Evolutionary conservation across 495 filamentous ascomycete genomes (phyloP), one percentile per base, ranked within the genome.

Genomic region (Mycothermus thermophilus): DNA sequence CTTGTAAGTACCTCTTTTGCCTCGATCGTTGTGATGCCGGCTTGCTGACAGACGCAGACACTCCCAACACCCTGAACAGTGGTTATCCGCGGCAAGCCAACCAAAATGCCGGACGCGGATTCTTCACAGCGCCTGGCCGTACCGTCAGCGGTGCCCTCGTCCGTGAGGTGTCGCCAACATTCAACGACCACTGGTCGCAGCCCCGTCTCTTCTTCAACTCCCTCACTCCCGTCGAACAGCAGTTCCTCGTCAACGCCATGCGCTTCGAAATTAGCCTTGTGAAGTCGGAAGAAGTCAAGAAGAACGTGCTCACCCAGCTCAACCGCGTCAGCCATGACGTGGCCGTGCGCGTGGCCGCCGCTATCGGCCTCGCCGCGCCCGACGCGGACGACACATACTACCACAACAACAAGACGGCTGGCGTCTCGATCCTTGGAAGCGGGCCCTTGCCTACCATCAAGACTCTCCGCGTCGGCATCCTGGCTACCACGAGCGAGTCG

Each of bases 161-260:
- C 4, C 75, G 80, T 27, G 63, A 58, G 16, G 55, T 71, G 9
- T 75, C 75, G 27, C 54, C 74, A 0, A 79, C 74, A 9, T 85
- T 87, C 54, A 52, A 69, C 24, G 80, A 86, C 55, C 72, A 74
- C 56, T 88, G 79, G 78, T 72, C 73, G 3, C 81, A 87, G 47
- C 71, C 79, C 0, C 71, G 81, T 2, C 64, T 85, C 6, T 80
- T 85, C 59, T 84, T 68, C 67, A 83, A 84, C 69, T 83, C 79
- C 1, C 69, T 87, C 28, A 51, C 68, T 5, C 62, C 70, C 6
- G 68, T 71, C 0, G 81, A 85, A 47, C 71, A 84, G 50, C 81
- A 87, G 49, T 78, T 83, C 54, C 50, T 83, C 37, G 66, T 87
- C 55, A 79, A 87, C 56, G 80, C 78, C 1, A 73, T 83, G 38